Evolutionary conservation across 108 stramenopile genomes (phyloP).

Genomic region (Stephanodiscus minutulus): DNA sequence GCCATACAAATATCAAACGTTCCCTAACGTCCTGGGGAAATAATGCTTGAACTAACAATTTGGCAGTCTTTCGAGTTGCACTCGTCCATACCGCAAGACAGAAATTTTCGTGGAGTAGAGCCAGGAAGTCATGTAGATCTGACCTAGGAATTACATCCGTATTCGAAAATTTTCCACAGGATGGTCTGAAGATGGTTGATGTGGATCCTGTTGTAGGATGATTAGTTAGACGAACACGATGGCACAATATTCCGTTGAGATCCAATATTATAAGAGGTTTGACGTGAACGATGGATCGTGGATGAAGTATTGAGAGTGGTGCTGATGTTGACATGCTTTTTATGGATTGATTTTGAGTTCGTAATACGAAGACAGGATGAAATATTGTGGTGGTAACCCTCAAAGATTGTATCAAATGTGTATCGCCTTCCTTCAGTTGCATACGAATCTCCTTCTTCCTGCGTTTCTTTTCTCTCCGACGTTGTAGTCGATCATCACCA

Average conservation of each 20-base stretch:
- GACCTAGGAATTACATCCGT: constrained; percentile 73
- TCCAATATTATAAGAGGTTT: constrained; percentile 78
- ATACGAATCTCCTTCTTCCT: constrained; percentile 16
- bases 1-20: constrained; percentile 76
- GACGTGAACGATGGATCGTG: constrained; percentile 38
- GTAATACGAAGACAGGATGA: background rate
- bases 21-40: constrained; percentile 55
- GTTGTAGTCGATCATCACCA: constrained; percentile 13
- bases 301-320: constrained; percentile 2
- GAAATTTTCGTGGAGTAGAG: constrained; percentile 57
- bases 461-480: constrained; percentile 29
- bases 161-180: constrained; percentile 53
- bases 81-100: constrained; percentile 83
- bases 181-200: constrained; percentile 34
- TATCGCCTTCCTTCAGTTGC: background rate
- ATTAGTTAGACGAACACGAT: constrained; percentile 57
- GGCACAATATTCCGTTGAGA: constrained; percentile 87
- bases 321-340: constrained; percentile 13
- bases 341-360: constrained; percentile 1
- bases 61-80: constrained; percentile 71
- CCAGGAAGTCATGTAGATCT: constrained; percentile 54
- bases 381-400: constrained; percentile 14
- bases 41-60: constrained; percentile 49
- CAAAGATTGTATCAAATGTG: background rate
- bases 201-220: constrained; percentile 4